Evolutionary conservation across 345 rosid genomes (phyloP), one percentile per base, ranked within the genome.

Genomic region (Eucalyptus curtisii): DNA sequence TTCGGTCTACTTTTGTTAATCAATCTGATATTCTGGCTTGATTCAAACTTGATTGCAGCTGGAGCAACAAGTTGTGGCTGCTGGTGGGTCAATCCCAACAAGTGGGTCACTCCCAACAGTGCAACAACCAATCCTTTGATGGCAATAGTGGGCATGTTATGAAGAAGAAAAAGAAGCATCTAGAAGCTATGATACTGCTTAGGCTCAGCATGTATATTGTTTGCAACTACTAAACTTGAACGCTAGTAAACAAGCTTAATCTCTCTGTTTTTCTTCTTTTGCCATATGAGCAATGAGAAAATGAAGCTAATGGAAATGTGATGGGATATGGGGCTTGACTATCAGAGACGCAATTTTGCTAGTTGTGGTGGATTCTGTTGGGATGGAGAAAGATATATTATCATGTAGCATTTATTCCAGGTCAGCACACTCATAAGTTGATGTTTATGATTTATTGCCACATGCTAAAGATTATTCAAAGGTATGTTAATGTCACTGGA

Each of bases 51-150:
- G 6, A 48, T 87, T 90, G 92, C 95, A 97, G 99, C 87, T 96
- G 93, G 98, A 97, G 95, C 97, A 95, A 89, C 98, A 97, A 90
- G 94, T 97, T 87, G 94, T 94, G 91, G 97, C 98, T 25, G 97
- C 96, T 87, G 99, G 99, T 86, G 98, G 99, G 90, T 89, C 97
- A 48, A 90, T 95, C 91, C 97, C 98, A 52, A 52, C 57, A 52
- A 52, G 99, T 88, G 98, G 99, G 90, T 89, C 97, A 48, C 90
- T 95, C 91, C 97, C 98, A 4, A 81, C 82, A 76, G 47, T 76
- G 82, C 82, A 37, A 40, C 82, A 76, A 40, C 82, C 82, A 76
- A 40, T 42, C 47, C 82, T 76, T 11, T 76, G 82, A 76, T 76
- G 82, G 82, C 82, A 76, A 76, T 6, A 42, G 27, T 40, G 47